These are phyloP conservation scores for Perilla frutescens DNA, from an alignment of 257 asterid species.

Conservation along the genomic window DNA sequence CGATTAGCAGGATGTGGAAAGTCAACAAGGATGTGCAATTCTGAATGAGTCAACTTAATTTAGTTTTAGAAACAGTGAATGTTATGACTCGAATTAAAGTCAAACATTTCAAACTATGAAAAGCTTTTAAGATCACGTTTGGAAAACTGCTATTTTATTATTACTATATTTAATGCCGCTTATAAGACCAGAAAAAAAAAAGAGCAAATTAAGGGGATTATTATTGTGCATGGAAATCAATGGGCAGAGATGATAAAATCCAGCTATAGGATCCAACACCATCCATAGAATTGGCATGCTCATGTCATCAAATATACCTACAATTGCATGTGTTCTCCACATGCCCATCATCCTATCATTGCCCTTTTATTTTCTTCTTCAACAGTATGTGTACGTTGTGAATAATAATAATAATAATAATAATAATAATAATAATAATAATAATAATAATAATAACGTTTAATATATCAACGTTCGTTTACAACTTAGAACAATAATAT, in stretches of 20 bases:
- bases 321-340: conserved; percentile 14
- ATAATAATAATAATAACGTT: no score
- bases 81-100: background rate
- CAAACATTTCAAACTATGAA: background rate
- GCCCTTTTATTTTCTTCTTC: background rate
- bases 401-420: no score
- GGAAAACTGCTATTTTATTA: background rate
- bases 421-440: no score
- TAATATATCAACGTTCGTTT: no score
- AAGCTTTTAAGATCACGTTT: background rate
- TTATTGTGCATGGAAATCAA: background rate
- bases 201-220: background rate
- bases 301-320: conserved; percentile 5
- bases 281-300: conserved; percentile 14
- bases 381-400: no score
- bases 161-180: no score
- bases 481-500: no score
- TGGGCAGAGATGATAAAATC: background rate
- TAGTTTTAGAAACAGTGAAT: background rate
- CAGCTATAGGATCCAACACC: background rate
- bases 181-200: no score
- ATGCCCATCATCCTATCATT: background rate
- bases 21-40: conserved; percentile 3
- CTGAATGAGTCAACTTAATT: background rate
- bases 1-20: background rate